phyloP scores from a whole-genome alignment of 768 basidiomycete genomes.

The Tricholoma terreum region DNA sequence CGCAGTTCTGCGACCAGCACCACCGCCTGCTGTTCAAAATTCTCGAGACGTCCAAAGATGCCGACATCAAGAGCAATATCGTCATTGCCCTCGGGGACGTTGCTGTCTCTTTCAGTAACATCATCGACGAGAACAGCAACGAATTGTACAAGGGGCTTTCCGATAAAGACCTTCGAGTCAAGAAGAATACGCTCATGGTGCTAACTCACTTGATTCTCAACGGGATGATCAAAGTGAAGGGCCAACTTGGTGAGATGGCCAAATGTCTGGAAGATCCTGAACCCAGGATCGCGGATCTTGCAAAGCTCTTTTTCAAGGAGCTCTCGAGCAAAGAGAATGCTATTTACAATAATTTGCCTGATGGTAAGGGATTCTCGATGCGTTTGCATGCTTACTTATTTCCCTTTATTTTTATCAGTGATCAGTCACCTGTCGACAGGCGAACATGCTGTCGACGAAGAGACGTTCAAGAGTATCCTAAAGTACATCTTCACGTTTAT shows the following conservation, averaged over 20 bases:
- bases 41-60: slow-evolving; percentile 86
- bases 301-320: slow-evolving; percentile 97
- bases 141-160: slow-evolving; percentile 93
- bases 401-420: slow-evolving; percentile 42
- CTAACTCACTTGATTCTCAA: slow-evolving; percentile 95
- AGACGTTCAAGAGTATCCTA: slow-evolving; percentile 89
- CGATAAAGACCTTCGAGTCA: slow-evolving; percentile 83
- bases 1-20: slow-evolving; percentile 89
- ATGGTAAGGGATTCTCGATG: slow-evolving; percentile 51
- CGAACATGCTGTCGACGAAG: slow-evolving; percentile 88
- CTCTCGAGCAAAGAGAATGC: slow-evolving; percentile 97
- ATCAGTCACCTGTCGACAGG: slow-evolving; percentile 94
- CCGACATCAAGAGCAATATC: slow-evolving; percentile 91
- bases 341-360: slow-evolving; percentile 97
- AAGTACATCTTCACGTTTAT: slow-evolving; percentile 95
- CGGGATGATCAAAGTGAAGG: slow-evolving; percentile 99
- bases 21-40: slow-evolving; percentile 90
- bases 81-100: slow-evolving; percentile 98
- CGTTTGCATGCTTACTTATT: slow-evolving; percentile 1
- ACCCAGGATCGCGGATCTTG: slow-evolving; percentile 82
- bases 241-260: slow-evolving; percentile 99
- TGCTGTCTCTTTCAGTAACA: slow-evolving; percentile 95
- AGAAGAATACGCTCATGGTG: slow-evolving; percentile 99
- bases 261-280: slow-evolving; percentile 96
- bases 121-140: slow-evolving; percentile 96